phyloP scores from a whole-genome alignment of 75 land plant species.

The Larix kaempferi region DNA sequence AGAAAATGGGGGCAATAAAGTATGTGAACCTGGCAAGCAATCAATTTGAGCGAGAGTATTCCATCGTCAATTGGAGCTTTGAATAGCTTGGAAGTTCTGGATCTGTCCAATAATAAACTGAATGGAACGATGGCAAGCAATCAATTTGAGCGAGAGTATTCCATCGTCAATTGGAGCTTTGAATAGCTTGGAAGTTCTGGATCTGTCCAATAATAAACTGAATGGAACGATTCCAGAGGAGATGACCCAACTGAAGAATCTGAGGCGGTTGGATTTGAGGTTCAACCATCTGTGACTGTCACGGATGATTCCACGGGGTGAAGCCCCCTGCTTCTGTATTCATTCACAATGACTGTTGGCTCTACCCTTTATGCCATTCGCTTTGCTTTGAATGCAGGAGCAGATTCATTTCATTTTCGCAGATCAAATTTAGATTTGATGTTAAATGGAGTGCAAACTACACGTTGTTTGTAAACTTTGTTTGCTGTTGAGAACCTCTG shows the following conservation, averaged over 20 bases:
- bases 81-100: conserved; percentile 31
- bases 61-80: background rate
- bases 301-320: too few relatives aligned
- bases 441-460: too few relatives aligned
- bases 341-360: too few relatives aligned
- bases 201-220: conserved; percentile 41
- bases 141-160: conserved; percentile 14
- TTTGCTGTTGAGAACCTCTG: too few relatives aligned
- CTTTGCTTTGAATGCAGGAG: too few relatives aligned
- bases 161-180: background rate
- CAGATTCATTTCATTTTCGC: too few relatives aligned
- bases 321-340: conserved; percentile 5
- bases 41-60: conserved; percentile 14
- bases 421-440: too few relatives aligned
- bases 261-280: conserved; percentile 35
- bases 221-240: conserved; percentile 33
- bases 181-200: conserved; percentile 33
- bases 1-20: conserved; percentile 21
- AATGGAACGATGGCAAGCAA: conserved; percentile 35
- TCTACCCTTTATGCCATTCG: too few relatives aligned
- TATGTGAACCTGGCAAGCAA: conserved; percentile 26
- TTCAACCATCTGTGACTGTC: conserved; percentile 29
- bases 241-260: conserved; percentile 14
- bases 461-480: too few relatives aligned
- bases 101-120: conserved; percentile 40